Evolutionary conservation across 2,329 filamentous ascomycete species (phyloP), one percentile per base, ranked within the genome.

Genomic region (Didymella arachidicola): DNA sequence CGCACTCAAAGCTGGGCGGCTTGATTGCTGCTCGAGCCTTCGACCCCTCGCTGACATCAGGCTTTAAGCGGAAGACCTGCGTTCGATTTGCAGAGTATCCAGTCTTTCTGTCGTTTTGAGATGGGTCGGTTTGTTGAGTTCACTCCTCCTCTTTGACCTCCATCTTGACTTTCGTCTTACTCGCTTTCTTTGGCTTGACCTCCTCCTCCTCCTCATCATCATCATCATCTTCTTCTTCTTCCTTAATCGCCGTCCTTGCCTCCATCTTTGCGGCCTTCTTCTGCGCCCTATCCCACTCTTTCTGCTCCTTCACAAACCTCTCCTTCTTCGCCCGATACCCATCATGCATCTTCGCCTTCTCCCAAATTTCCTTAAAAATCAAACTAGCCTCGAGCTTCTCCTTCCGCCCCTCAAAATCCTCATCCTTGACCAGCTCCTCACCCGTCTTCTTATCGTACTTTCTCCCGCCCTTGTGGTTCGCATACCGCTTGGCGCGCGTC

Each of bases 401-500:
- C 51, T 77, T 71, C 67, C 74, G 78, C 22, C 78, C 83, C 52
- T 76, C 69, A 68, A 84, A 81, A 0, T 64, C 77, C 41, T 70
- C 67, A 61, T 79, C 81, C 69, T 80, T 83, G 18, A 75, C 74
- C 59, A 83, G 63, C 67, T 81, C 73, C 43, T 77, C 66, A 16
- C 79, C 71, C 12, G 67, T 76, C 1, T 51, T 71, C 51, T 69
- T 74, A 62, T 76, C 78, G 69, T 87, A 86, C 66, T 87, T 88
- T 26, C 81, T 79, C 0, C 86, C 86, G 0, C 84, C 79, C n/a
- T 72, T 71, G 56, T 81, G 78, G 60, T 87, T 87, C 16, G 84
- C 84, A 74, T 87, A 87, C 58, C 85, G 72, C 64, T 82, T 85
- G 2, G 85, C 82, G 16, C 86, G 73, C 19, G 86, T 88, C 84